Evolutionary conservation across 2,329 filamentous ascomycete species (phyloP), one percentile per base, ranked within the genome.

Genomic region (Talaromyces sp.): DNA sequence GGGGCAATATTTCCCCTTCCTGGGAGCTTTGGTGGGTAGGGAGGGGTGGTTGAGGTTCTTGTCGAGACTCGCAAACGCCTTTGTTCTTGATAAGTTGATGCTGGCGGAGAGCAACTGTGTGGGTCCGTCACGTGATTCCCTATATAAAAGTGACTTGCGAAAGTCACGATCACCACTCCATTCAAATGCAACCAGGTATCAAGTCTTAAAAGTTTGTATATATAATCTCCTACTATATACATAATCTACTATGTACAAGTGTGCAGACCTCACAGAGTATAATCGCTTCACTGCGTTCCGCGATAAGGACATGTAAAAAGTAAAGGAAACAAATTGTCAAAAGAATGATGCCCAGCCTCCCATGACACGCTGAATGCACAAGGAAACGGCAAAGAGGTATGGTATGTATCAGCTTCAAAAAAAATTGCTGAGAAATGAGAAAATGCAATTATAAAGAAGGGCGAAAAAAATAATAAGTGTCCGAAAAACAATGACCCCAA

Each of bases 401-500:
- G 23, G 23, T 23, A 23, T 23, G 23, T 23, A 53, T 53, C 23
- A 30, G 14, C 50, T 30, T 53, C 27, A 27, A 53, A 57, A 34
- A 53, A 40, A 18, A 44, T 28, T 59, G 50, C 56, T 58, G 54
- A 56, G 36, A 36, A 42, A 27, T 54, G 31, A 62, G 44, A 47
- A 53, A 53, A 53, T 62, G 61, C 61, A 59, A 62, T 27, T 34
- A 40, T 61, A 42, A 56, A 44, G 59, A 61, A 54, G 50, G 50
- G 61, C 60, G 53, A 59, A 34, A 56, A 64, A 57, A 60, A 33
- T 61, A 63, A 62, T 23, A 14, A 59, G 47, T 40, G 6, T 30
- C 42, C 54, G 30, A 36, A 56, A 23, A 56, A 36, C 51, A 54
- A 54, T 33, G 36, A 58, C 47, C 50, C 50, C 34, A 56, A 50